Evolutionary conservation across 768 basidiomycete species (phyloP).

Genomic region (Phanerochaete carnosa): DNA sequence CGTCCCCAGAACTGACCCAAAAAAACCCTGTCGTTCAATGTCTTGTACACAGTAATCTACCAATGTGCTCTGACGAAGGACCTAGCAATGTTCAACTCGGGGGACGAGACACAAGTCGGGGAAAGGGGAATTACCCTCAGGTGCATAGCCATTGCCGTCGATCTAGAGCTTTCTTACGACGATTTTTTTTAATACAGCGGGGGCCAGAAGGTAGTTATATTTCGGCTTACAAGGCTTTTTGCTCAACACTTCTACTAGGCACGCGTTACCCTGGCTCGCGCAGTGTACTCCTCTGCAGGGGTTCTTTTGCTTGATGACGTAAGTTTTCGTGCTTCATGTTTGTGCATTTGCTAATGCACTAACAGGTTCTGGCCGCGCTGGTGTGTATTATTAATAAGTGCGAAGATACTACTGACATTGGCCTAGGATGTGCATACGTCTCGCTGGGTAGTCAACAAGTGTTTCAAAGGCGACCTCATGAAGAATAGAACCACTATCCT

Average conservation of each 20-base stretch:
- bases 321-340: neutral
- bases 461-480: slow-evolving; percentile 41
- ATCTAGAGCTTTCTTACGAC: neutral
- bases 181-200: neutral
- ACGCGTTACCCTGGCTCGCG: slow-evolving; percentile 38
- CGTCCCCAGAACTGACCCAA: neutral
- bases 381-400: slow-evolving; percentile 37
- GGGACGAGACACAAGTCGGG: slow-evolving; percentile 33
- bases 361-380: neutral
- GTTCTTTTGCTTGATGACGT: slow-evolving; percentile 41
- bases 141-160: slow-evolving; percentile 3
- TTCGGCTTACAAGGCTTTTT: slow-evolving; percentile 26
- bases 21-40: neutral
- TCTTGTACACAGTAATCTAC: slow-evolving; percentile 24
- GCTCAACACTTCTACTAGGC: slow-evolving; percentile 23
- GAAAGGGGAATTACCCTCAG: slow-evolving; percentile 39
- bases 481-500: slow-evolving; percentile 44
- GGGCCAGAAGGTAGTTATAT: slow-evolving; percentile 29
- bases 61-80: slow-evolving; percentile 33
- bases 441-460: slow-evolving; percentile 43
- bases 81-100: slow-evolving; percentile 27
- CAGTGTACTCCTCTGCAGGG: slow-evolving; percentile 35
- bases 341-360: neutral
- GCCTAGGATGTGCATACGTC: slow-evolving; percentile 43
- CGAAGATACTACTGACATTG: neutral